These are phyloP conservation scores for Thuja plicata DNA, from an alignment of 83 land plant species.

Conservation along the genomic window DNA sequence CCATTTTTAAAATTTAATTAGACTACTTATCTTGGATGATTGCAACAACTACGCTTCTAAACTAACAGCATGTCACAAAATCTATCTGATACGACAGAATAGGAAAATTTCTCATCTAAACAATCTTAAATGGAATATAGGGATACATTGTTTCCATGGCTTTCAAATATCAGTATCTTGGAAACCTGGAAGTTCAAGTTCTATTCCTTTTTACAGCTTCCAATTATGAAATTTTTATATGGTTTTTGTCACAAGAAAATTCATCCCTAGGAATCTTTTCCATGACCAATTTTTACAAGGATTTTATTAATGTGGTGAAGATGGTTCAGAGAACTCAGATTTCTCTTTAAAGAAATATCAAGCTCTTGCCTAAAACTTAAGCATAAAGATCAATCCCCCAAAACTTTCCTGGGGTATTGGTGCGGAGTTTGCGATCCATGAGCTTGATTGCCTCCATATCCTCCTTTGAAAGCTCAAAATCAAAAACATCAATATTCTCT, in stretches of 20 bases:
- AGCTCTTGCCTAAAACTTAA: conserved; percentile 17
- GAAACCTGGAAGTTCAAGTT: neutral
- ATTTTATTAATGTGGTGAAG: neutral
- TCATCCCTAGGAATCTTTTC: neutral
- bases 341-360: neutral
- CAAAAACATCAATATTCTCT: conserved; percentile 77
- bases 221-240: neutral
- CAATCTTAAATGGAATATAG: neutral
- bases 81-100: neutral
- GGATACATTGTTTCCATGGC: neutral
- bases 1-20: no score
- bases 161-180: neutral
- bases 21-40: neutral
- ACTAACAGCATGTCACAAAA: neutral
- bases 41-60: neutral
- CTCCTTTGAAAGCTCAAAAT: conserved; percentile 74
- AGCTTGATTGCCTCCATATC: conserved; percentile 75
- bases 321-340: neutral
- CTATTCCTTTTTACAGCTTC: neutral
- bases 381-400: conserved; percentile 94
- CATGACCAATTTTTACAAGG: neutral
- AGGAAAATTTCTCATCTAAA: neutral
- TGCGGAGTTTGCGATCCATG: conserved; percentile 67
- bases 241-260: neutral
- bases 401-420: conserved; percentile 77